Evolutionary conservation across 768 basidiomycete species (phyloP).

Genomic region (Kwoniella mangroviensis): DNA sequence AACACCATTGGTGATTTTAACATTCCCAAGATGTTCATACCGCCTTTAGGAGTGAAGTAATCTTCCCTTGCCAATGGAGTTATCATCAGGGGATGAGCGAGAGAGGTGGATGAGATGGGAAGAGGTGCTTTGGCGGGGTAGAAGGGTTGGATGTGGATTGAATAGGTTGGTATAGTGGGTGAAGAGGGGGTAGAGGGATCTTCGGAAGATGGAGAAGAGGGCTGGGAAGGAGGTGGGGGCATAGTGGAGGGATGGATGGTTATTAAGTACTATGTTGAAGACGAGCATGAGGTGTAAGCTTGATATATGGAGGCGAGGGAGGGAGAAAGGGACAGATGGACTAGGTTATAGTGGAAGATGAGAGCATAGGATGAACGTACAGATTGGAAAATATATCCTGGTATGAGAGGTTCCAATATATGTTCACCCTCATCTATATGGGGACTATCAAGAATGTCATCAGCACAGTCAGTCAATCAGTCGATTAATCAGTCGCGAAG

Average conservation of each 20-base stretch:
- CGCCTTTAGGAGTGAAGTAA: conserved; percentile 37
- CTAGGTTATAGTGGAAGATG: not conserved
- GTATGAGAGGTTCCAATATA: conserved; percentile 37
- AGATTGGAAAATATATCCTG: conserved; percentile 39
- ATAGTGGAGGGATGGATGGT: not conserved
- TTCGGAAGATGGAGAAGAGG: conserved; percentile 7
- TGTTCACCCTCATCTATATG: conserved; percentile 41
- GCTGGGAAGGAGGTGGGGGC: not conserved
- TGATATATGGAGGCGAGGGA: not conserved
- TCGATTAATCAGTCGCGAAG: not conserved
- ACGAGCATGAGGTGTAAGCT: not conserved
- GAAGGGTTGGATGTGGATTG: conserved; percentile 44
- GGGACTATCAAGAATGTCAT: conserved; percentile 17
- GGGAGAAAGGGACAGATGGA: not conserved
- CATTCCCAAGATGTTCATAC: conserved; percentile 48
- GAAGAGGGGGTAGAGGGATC: conserved; percentile 17
- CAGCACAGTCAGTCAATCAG: not conserved
- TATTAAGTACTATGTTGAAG: conserved; percentile 6
- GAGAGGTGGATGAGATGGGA: conserved; percentile 31
- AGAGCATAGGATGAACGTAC: conserved; percentile 23
- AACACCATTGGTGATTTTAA: conserved; percentile 56
- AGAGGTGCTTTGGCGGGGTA: conserved; percentile 35
- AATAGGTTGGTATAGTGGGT: conserved; percentile 21
- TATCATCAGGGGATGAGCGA: conserved; percentile 46
- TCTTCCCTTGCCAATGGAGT: conserved; percentile 33